phyloP scores from a whole-genome alignment of 306 rosid genomes.

The Castanea mollissima region DNA sequence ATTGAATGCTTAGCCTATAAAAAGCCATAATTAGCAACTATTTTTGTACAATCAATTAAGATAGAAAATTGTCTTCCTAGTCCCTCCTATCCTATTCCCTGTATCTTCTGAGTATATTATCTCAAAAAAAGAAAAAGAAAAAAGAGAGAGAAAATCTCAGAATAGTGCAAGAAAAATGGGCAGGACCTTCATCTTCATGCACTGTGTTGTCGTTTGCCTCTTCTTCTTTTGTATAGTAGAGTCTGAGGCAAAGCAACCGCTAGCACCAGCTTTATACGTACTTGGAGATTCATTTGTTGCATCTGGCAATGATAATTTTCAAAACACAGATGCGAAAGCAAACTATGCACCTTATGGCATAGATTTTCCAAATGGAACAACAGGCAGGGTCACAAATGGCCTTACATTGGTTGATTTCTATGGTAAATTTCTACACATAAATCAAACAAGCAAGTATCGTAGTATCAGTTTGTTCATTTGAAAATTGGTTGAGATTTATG shows the following conservation, averaged over 20 bases:
- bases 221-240: background rate
- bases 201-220: background rate
- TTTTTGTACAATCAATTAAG: background rate
- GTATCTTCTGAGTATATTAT: no score
- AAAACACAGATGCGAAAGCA: background rate
- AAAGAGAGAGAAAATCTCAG: background rate
- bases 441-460: background rate
- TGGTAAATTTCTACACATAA: background rate
- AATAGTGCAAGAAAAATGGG: background rate
- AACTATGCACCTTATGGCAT: constrained; percentile 11
- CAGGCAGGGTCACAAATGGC: background rate
- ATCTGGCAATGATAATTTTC: background rate
- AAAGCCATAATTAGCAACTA: background rate
- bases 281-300: constrained; percentile 4
- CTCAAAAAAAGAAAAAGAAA: no score
- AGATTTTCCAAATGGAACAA: background rate
- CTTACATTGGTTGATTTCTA: background rate
- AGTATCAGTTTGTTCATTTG: background rate
- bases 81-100: no score
- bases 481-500: no score
- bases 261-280: background rate
- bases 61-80: background rate
- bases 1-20: background rate
- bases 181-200: background rate
- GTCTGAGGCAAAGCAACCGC: background rate